Conservation (phyloP, 192 early-diverging fungal species). For the Coemansia sp. region DNA sequence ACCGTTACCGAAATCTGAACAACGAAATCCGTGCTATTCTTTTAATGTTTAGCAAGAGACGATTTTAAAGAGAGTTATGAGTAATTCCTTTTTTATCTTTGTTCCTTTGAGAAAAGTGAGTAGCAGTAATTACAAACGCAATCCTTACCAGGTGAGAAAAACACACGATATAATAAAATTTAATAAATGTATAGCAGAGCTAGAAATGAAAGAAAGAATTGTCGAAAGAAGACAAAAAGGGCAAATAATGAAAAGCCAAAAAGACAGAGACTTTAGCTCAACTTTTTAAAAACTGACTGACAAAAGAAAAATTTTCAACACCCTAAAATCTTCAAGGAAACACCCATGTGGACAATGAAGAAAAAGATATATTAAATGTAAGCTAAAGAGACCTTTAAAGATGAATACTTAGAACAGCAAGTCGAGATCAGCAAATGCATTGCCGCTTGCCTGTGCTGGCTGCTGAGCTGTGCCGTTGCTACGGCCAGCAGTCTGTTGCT, state of each 20-base stretch:
- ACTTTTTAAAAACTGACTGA: too few species aligned
- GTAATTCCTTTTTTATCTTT: not conserved
- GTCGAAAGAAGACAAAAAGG: not conserved
- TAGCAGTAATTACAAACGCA: not conserved
- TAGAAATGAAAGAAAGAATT: not conserved
- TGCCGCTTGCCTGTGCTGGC: not conserved
- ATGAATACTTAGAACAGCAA: not conserved
- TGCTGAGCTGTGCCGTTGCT: not conserved
- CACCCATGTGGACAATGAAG: too few species aligned
- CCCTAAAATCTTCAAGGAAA: too few species aligned
- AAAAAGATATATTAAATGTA: too few species aligned
- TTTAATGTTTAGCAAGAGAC: not conserved
- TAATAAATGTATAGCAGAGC: not conserved
- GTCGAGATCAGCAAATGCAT: slow-evolving; percentile 4
- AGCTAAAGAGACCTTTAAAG: too few species aligned
- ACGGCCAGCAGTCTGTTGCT: not conserved
- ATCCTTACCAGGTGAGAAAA: not conserved
- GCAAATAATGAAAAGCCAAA: not conserved
- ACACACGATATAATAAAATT: not conserved
- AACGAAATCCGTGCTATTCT: too few species aligned
- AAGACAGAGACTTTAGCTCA: not conserved
- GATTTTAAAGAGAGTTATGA: not conserved
- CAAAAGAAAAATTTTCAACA: not conserved
- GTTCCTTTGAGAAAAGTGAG: not conserved
- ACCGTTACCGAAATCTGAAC: too few species aligned